phyloP scores from a whole-genome alignment of 495 filamentous ascomycete genomes.

The Stereocaulon alpinum region DNA sequence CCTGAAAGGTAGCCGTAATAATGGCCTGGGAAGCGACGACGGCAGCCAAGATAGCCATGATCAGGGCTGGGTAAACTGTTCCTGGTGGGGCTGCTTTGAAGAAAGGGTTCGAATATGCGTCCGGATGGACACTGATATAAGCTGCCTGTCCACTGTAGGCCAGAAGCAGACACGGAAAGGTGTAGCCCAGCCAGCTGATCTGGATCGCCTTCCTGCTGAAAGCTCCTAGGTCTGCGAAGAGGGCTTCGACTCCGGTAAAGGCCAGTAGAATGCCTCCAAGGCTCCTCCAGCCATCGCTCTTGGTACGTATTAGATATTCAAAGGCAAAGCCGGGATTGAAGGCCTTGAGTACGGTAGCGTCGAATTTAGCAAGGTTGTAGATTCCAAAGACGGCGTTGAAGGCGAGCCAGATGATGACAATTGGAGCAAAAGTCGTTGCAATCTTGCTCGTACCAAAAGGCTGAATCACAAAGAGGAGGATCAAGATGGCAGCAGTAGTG shows the following conservation, averaged over 20 bases:
- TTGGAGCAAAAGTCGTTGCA: constrained; percentile 52
- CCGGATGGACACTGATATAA: constrained; percentile 49
- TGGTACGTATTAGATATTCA: constrained; percentile 47
- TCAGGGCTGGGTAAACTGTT: constrained; percentile 50
- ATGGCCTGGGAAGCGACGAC: constrained; percentile 66
- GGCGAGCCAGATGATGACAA: constrained; percentile 63
- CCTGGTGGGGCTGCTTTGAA: constrained; percentile 56
- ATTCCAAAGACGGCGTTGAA: constrained; percentile 59
- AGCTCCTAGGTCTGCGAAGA: constrained; percentile 64
- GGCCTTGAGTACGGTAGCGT: constrained; percentile 54
- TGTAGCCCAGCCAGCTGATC: constrained; percentile 51
- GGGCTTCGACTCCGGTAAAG: constrained; percentile 63
- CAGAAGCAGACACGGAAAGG: constrained; percentile 58
- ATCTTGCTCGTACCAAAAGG: constrained; percentile 59
- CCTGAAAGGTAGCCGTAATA: constrained; percentile 56
- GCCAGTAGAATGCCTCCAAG: constrained; percentile 61
- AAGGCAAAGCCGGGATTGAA: constrained; percentile 56
- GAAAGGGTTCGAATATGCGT: constrained; percentile 58
- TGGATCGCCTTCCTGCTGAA: constrained; percentile 51
- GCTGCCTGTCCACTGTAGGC: constrained; percentile 66
- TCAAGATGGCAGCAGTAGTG: constrained; percentile 54
- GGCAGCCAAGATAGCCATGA: constrained; percentile 56
- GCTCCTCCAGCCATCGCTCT: constrained; percentile 49
- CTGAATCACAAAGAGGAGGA: constrained; percentile 57
- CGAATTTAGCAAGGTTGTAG: constrained; percentile 52